Conservation (phyloP, 192 early-diverging fungal genomes). For the Gigaspora rosea region DNA sequence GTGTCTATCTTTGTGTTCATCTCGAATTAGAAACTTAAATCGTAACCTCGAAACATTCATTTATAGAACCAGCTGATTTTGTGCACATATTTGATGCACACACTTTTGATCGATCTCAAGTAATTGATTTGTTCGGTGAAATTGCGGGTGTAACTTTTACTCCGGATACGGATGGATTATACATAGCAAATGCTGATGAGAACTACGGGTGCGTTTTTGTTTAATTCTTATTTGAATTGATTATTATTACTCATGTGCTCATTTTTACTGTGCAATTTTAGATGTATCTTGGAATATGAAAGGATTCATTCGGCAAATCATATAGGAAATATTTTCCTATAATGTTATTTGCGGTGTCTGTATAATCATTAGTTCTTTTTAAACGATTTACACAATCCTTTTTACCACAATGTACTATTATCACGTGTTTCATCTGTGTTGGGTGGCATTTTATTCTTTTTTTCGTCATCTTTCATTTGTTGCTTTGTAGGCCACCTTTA, state of each 20-base stretch:
- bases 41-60: neutral
- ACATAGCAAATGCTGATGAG: slow-evolving; percentile 58
- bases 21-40: neutral
- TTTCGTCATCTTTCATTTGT: no score
- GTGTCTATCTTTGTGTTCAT: neutral
- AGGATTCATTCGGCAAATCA: slow-evolving; percentile 12
- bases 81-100: slow-evolving; percentile 62
- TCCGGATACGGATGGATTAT: slow-evolving; percentile 54
- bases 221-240: neutral
- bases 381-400: no score
- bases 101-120: slow-evolving; percentile 48
- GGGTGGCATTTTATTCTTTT: no score
- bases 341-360: neutral
- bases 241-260: neutral
- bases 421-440: no score
- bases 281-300: slow-evolving; percentile 25
- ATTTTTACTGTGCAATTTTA: neutral
- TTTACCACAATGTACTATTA: no score
- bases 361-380: no score
- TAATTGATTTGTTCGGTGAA: slow-evolving; percentile 74
- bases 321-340: slow-evolving; percentile 23
- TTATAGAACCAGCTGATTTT: slow-evolving; percentile 61
- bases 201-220: slow-evolving; percentile 35
- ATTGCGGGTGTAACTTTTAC: slow-evolving; percentile 64
- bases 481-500: no score